phyloP scores from a whole-genome alignment of 345 rosid genomes.

The Rhizophora mangle region DNA sequence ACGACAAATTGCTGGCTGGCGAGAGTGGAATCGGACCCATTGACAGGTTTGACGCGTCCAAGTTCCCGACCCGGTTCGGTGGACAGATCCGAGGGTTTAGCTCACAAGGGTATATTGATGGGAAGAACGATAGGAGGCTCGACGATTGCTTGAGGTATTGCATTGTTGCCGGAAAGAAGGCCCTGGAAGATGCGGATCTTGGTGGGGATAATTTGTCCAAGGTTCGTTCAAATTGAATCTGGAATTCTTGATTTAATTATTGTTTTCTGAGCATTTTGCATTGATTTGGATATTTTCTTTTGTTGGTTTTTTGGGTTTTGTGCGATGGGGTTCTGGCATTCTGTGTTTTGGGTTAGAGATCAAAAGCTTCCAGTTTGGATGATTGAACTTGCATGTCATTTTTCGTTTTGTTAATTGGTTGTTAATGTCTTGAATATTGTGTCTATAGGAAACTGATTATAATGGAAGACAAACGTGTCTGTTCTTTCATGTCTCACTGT shows the following conservation, averaged over 20 bases:
- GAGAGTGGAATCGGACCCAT: conserved; percentile 88
- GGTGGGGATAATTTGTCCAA: conserved; percentile 67
- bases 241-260: neutral
- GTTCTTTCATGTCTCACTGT: neutral
- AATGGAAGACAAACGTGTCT: conserved; percentile 2
- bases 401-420: too few species aligned
- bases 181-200: conserved; percentile 84
- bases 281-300: neutral
- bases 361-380: neutral
- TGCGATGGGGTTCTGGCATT: conserved; percentile 1
- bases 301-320: neutral
- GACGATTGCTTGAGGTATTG: conserved; percentile 97
- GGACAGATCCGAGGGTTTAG: conserved; percentile 97
- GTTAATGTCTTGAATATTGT: neutral
- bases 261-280: neutral
- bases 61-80: conserved; percentile 93
- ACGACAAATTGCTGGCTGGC: conserved; percentile 78
- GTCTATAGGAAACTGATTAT: neutral
- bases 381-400: neutral
- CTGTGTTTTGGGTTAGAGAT: neutral
- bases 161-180: conserved; percentile 97
- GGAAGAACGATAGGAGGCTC: conserved; percentile 91
- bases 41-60: conserved; percentile 94
- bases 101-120: conserved; percentile 82
- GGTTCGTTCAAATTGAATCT: conserved; percentile 33